Percentiles rank a stretch among this genome's conserved stretches.
These are phyloP conservation scores for Microcyclospora tardicrescens DNA, from an alignment of 2,329 filamentous ascomycete species.

Conservation along the genomic window DNA sequence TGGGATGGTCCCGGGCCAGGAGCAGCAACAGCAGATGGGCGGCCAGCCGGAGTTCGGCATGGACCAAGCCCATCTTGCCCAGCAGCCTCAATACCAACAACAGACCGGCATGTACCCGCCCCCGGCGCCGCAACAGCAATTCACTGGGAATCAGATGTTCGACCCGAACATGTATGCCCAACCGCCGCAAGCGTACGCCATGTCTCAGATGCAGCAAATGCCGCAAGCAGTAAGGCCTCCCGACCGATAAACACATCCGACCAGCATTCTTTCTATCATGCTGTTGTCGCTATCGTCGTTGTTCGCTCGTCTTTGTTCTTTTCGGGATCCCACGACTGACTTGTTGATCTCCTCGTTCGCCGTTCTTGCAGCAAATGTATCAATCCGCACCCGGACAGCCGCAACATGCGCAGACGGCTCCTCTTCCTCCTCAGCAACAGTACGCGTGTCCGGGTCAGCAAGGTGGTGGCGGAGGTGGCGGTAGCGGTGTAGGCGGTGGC, in stretches of 20 bases:
- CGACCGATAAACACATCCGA: too few relatives aligned
- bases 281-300: too few relatives aligned
- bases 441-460: neutral
- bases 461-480: too few relatives aligned
- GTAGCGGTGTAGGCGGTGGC: neutral
- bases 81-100: slow-evolving; percentile 51
- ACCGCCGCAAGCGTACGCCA: slow-evolving; percentile 13
- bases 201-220: slow-evolving; percentile 21
- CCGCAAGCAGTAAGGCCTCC: slow-evolving; percentile 7
- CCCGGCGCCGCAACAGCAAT: slow-evolving; percentile 63
- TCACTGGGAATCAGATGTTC: slow-evolving; percentile 68
- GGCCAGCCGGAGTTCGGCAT: slow-evolving; percentile 21
- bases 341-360: too few relatives aligned
- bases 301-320: too few relatives aligned
- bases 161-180: slow-evolving; percentile 62
- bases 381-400: neutral
- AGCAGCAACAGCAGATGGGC: slow-evolving; percentile 15
- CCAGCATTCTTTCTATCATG: too few relatives aligned
- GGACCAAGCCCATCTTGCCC: slow-evolving; percentile 22
- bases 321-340: too few relatives aligned
- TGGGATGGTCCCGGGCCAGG: slow-evolving; percentile 17
- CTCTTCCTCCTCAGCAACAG: slow-evolving; percentile 1
- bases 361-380: neutral
- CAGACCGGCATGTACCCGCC: slow-evolving; percentile 70
- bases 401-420: slow-evolving; percentile 3